A percentile compares a stretch with the other conserved stretches of the same genome.
Conservation (phyloP, 108 stramenopile species). For the Cyclostephanos tholiformis region DNA sequence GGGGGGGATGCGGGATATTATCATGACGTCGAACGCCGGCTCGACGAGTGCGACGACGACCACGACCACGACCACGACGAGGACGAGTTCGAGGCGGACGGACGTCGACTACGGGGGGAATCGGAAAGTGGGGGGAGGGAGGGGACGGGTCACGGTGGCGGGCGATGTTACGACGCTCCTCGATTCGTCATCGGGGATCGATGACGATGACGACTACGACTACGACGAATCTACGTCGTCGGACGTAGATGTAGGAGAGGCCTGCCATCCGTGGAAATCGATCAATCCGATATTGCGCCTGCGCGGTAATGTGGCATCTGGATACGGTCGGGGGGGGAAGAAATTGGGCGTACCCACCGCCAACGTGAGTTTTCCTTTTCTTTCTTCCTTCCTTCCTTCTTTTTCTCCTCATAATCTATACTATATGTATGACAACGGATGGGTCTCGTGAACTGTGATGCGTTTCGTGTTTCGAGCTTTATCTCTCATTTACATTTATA, state of each 20-base stretch:
- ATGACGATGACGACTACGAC: slow-evolving; percentile 4
- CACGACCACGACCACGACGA: too few species aligned
- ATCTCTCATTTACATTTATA: too few species aligned
- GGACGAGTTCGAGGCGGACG: too few species aligned
- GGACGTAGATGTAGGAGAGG: neutral
- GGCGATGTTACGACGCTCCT: neutral
- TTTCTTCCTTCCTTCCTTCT: too few species aligned
- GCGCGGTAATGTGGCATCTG: slow-evolving; percentile 74
- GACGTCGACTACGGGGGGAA: neutral
- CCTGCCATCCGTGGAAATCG: slow-evolving; percentile 22
- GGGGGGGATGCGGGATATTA: slow-evolving; percentile 9
- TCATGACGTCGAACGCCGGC: neutral
- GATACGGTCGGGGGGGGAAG: slow-evolving; percentile 89
- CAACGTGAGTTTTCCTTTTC: slow-evolving; percentile 49
- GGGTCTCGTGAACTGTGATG: too few species aligned
- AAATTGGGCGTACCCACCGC: slow-evolving; percentile 91
- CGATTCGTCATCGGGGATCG: neutral
- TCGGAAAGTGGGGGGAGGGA: neutral
- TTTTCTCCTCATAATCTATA: too few species aligned
- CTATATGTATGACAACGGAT: too few species aligned
- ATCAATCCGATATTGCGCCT: slow-evolving; percentile 56
- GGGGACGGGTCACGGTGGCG: neutral
- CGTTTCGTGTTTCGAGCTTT: neutral
- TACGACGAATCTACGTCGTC: too few species aligned
- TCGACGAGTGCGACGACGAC: too few species aligned